Base-by-base conservation (phyloP, 2,329 filamentous ascomycete species). In the Akanthomyces muscarius region DNA sequence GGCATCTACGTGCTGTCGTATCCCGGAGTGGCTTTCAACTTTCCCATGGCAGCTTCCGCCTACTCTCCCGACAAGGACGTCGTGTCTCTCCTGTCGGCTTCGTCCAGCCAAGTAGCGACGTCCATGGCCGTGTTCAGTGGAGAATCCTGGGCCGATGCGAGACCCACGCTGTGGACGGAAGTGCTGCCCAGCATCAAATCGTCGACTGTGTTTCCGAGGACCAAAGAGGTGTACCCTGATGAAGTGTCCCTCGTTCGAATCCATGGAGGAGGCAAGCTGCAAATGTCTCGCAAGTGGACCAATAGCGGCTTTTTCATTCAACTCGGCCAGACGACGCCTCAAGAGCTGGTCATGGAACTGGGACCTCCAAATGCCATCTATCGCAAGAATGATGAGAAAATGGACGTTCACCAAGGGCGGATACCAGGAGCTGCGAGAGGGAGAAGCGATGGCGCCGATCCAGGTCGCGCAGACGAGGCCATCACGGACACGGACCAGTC, bases 321-420 rank as follows among this genome's bases (percentile, higher is more conserved):
- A 3, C 80, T 99, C 0, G 92, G 92, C 52, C 87, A 95, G 71
- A 98, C 94, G 0, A 96, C 91, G 1, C 91, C 92, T 0, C 95
- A 99, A 76, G 92, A 98, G 68, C 79, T 99, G 2, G 86, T 98
- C 23, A 89, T 91, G 63, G 93, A 97, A 71, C 83, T 99, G 8
- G 95, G 95, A 0, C 92, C 95, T 5, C 95, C 95, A 1, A 94
- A 97, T 73, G 91, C 93, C 23, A 96, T 96, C 51, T 97, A 97
- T 75, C 86, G 90, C 66, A 97, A 96, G 77, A 91, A 90, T 70
- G 92, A 97, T 72, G 89, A 92, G 72, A 86, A 91, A 55, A 89
- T 97, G 77, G 90, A 91, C 14, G 95, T 97, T 59, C 93, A 97
- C 73, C 86, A 88, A 73, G 80, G 83, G 68, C 79, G 85, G 25